phyloP scores from a whole-genome alignment of 257 asterid species.

The Ophiorrhiza pumila region DNA sequence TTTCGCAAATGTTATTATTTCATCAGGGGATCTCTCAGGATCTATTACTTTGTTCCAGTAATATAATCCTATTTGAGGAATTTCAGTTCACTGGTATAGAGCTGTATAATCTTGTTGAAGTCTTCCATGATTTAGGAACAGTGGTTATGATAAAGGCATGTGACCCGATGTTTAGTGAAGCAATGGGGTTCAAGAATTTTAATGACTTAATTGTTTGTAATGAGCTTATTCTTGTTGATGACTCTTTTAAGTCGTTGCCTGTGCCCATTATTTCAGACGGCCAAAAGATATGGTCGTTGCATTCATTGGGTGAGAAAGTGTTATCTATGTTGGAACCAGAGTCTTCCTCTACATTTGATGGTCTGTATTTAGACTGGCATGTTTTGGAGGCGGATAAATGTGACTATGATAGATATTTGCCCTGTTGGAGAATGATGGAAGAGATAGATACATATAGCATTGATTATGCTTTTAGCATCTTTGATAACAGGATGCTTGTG shows the following conservation, averaged over 20 bases:
- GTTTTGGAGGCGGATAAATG: constrained; percentile 57
- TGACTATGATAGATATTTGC: constrained; percentile 35
- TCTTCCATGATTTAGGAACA: constrained; percentile 40
- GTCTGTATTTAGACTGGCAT: constrained; percentile 88
- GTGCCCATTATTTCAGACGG: constrained; percentile 59
- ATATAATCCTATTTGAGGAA: constrained; percentile 47
- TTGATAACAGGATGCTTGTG: constrained; percentile 40
- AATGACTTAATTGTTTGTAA: constrained; percentile 62
- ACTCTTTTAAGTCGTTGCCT: constrained; percentile 75
- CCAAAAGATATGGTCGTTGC: constrained; percentile 39
- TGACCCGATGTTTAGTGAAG: constrained; percentile 59
- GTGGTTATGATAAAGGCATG: constrained; percentile 47
- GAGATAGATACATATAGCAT: constrained; percentile 47
- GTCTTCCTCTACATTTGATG: constrained; percentile 65
- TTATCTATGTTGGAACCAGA: constrained; percentile 53
- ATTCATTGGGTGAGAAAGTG: constrained; percentile 43
- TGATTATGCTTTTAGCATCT: constrained; percentile 35
- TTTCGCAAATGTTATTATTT: constrained; percentile 20
- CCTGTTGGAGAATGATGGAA: constrained; percentile 42
- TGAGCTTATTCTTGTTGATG: constrained; percentile 78
- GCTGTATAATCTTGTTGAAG: constrained; percentile 39
- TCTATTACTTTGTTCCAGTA: constrained; percentile 29
- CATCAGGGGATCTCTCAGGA: constrained; percentile 29
- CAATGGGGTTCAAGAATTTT: constrained; percentile 58
- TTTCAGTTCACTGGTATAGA: constrained; percentile 50